These are phyloP conservation scores for Gliomastix tumulicola DNA, from an alignment of 2,329 filamentous ascomycete genomes.

Conservation along the genomic window DNA sequence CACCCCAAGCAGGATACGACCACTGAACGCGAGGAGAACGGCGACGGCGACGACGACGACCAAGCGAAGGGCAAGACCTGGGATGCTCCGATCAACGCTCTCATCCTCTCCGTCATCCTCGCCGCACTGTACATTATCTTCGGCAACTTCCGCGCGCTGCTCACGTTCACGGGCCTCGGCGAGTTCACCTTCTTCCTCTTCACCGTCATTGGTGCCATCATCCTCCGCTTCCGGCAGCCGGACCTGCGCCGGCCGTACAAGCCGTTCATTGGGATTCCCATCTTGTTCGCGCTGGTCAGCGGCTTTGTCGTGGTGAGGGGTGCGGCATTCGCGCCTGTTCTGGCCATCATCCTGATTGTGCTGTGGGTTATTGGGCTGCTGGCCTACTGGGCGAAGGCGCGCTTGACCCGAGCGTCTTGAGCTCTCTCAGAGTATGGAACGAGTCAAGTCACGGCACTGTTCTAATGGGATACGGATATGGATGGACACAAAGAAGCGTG, in stretches of 20 bases:
- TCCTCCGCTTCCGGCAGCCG: conserved; percentile 51
- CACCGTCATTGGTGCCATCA: conserved; percentile 50
- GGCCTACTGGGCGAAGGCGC: conserved; percentile 23
- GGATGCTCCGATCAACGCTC: conserved; percentile 47
- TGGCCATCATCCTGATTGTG: conserved; percentile 41
- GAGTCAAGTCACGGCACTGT: no score
- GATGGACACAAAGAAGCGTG: no score
- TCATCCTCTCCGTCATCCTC: conserved; percentile 39
- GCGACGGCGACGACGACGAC: conserved; percentile 3
- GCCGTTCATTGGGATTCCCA: conserved; percentile 40
- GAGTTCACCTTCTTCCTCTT: conserved; percentile 60
- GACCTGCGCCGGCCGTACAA: conserved; percentile 47
- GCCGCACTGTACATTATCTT: conserved; percentile 52
- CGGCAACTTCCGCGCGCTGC: conserved; percentile 52
- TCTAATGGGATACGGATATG: no score
- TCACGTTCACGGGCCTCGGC: conserved; percentile 53
- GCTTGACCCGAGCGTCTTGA: no score
- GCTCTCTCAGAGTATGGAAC: no score
- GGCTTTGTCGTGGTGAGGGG: conserved; percentile 53
- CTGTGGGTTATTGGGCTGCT: conserved; percentile 42
- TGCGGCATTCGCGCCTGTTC: conserved; percentile 49
- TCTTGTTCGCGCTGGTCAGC: conserved; percentile 48
- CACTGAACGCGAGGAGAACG: no score
- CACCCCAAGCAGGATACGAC: conserved; percentile 6
- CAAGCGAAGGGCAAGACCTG: conserved; percentile 16